Evolutionary conservation across 2,329 filamentous ascomycete species (phyloP), one percentile per base, ranked within the genome.

Genomic region (Simplicillium sp.): DNA sequence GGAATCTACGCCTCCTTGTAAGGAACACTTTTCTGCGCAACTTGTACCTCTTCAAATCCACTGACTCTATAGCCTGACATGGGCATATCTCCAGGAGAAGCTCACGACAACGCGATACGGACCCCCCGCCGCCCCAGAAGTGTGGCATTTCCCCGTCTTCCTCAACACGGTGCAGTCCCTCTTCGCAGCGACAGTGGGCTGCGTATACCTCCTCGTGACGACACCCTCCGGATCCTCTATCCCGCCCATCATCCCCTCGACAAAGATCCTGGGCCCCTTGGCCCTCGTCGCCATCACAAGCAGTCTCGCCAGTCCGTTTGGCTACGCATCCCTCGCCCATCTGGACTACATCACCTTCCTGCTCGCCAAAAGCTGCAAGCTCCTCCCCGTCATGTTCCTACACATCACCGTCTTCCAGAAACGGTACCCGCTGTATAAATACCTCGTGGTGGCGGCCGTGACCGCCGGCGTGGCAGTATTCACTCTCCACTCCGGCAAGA

Each of bases 281-380:
- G 62, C 87, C 45, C 77, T 97, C 44, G 87, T 98, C 44, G 87
- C 88, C 50, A 64, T 96, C 42, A 95, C 88, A 4, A 84, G 80
- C 53, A 88, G 87, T 4, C 82, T 97, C 39, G 88, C 90, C 32
- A 88, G 84, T n/a, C 90, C 90, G 3, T 96, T 96, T 56, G 92
- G 90, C 51, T 97, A 97, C 65, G 89, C 92, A 38, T 84, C 81
- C 44, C 80, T 97, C 38, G 81, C 84, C 31, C 88, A 97, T 61
- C 88, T 97, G 64, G 92, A 97, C 75, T 97, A 97, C 66, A 87
- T 97, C 56, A 96, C 92, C 25, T 97, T 94, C 66, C 86, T 96
- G 51, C 83, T 98, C 34, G 90, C 92, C 52, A 97, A 98, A 67
- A 89, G 84, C 53, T 98, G 92, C 82, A 98, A 98, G 69, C 76